These are phyloP conservation scores for Teratosphaeria pseudoeucalypti DNA, from an alignment of 2,329 filamentous ascomycete species.

Conservation along the genomic window DNA sequence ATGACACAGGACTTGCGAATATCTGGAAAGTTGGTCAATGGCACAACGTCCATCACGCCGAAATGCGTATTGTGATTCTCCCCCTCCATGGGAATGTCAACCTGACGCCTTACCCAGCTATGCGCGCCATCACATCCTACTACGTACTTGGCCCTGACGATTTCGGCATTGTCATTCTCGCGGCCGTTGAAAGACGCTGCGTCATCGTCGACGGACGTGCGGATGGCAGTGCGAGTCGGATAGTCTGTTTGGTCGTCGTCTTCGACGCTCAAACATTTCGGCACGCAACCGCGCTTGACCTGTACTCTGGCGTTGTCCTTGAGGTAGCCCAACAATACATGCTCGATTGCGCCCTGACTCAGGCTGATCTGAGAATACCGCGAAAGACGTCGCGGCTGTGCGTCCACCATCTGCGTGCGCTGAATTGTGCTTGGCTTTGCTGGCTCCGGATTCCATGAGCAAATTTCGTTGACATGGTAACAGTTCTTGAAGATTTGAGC, in stretches of 20 bases:
- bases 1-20: slow-evolving; percentile 73
- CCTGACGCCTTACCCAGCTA: slow-evolving; percentile 52
- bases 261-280: slow-evolving; percentile 25
- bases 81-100: slow-evolving; percentile 18
- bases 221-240: slow-evolving; percentile 44
- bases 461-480: slow-evolving; percentile 54
- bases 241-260: slow-evolving; percentile 9
- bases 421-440: slow-evolving; percentile 51
- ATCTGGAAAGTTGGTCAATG: slow-evolving; percentile 40
- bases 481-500: slow-evolving; percentile 52
- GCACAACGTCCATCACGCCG: slow-evolving; percentile 22
- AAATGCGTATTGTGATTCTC: slow-evolving; percentile 20
- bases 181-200: slow-evolving; percentile 45
- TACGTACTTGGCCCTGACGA: slow-evolving; percentile 51
- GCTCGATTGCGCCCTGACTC: slow-evolving; percentile 60
- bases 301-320: slow-evolving; percentile 41
- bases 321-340: slow-evolving; percentile 29
- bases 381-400: slow-evolving; percentile 28
- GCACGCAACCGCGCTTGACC: slow-evolving; percentile 52
- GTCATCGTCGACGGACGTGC: slow-evolving; percentile 34
- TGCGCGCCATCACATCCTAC: slow-evolving; percentile 66
- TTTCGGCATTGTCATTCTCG: slow-evolving; percentile 12
- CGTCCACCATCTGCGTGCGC: background rate
- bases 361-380: slow-evolving; percentile 56
- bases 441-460: slow-evolving; percentile 49